These are phyloP conservation scores for Euclidium syriacum DNA, from an alignment of 345 rosid species.

Conservation along the genomic window DNA sequence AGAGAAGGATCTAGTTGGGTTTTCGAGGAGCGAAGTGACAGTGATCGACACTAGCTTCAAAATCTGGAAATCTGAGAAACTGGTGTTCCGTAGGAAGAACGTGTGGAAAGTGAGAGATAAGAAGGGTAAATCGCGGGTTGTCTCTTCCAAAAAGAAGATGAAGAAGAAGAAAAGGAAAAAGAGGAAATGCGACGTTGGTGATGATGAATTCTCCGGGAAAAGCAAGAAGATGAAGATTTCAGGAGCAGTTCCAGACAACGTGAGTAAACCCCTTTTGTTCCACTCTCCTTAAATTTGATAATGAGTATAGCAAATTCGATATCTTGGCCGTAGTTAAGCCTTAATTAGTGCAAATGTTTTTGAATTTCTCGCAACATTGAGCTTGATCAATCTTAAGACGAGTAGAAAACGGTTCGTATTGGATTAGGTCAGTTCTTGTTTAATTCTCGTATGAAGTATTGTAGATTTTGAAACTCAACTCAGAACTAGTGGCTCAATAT, in stretches of 20 bases:
- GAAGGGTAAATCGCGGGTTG: slow-evolving; percentile 53
- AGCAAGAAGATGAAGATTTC: slow-evolving; percentile 50
- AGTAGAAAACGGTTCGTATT: neutral
- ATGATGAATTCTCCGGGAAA: slow-evolving; percentile 23
- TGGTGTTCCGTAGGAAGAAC: slow-evolving; percentile 64
- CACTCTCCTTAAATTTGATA: neutral
- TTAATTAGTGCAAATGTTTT: neutral
- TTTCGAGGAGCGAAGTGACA: slow-evolving; percentile 89
- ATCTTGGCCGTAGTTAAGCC: neutral
- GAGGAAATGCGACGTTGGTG: slow-evolving; percentile 45
- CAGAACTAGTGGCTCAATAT: neutral
- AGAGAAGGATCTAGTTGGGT: slow-evolving; percentile 61
- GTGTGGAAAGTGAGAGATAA: slow-evolving; percentile 86
- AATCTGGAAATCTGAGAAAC: slow-evolving; percentile 84
- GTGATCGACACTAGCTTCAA: slow-evolving; percentile 82
- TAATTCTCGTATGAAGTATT: neutral
- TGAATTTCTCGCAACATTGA: neutral
- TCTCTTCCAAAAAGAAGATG: slow-evolving; percentile 35
- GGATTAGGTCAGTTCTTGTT: neutral
- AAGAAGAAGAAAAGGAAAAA: slow-evolving; percentile 13
- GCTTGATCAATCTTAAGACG: neutral
- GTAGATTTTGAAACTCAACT: neutral
- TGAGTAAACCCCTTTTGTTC: neutral
- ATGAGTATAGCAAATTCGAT: neutral
- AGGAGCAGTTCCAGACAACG: slow-evolving; percentile 8